These are phyloP conservation scores for Ophiosphaerella korrae DNA, from an alignment of 2,329 filamentous ascomycete species.

Conservation along the genomic window DNA sequence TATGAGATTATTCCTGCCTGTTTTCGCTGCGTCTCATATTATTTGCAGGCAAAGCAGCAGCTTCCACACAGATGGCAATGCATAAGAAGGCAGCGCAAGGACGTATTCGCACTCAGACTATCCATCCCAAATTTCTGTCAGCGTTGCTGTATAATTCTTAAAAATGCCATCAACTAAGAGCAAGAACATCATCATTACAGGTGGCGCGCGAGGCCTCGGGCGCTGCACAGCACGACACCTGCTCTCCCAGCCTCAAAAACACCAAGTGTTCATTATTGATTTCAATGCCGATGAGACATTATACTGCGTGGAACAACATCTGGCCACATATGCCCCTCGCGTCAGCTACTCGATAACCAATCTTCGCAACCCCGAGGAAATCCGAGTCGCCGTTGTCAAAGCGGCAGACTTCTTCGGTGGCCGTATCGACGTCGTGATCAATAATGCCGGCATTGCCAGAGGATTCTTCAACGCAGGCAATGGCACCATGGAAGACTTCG, in stretches of 20 bases:
- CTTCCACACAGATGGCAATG: not conserved
- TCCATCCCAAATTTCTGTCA: too few species aligned
- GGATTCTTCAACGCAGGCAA: conserved; percentile 30
- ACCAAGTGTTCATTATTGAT: conserved; percentile 53
- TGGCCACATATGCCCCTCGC: conserved; percentile 36
- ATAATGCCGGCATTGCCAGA: conserved; percentile 35
- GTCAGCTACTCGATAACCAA: conserved; percentile 40
- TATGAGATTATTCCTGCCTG: conserved; percentile 10
- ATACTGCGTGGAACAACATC: conserved; percentile 33
- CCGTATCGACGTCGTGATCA: conserved; percentile 36
- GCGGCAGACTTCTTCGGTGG: conserved; percentile 47
- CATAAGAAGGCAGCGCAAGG: not conserved
- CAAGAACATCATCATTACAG: conserved; percentile 46
- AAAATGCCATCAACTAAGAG: conserved; percentile 23
- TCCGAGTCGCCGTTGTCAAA: conserved; percentile 39
- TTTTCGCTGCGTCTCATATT: conserved; percentile 1
- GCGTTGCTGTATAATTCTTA: not conserved
- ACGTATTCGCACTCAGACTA: not conserved
- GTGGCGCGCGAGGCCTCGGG: conserved; percentile 53
- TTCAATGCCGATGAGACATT: conserved; percentile 48
- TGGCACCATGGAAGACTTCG: conserved; percentile 29
- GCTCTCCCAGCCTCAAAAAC: conserved; percentile 39
- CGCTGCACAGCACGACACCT: conserved; percentile 51
- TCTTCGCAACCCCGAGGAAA: conserved; percentile 40
- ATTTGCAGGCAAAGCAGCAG: not conserved